Evolutionary conservation across 768 basidiomycete genomes (phyloP), one percentile per base, ranked within the genome.

Genomic region (Gautieria morchelliformis): DNA sequence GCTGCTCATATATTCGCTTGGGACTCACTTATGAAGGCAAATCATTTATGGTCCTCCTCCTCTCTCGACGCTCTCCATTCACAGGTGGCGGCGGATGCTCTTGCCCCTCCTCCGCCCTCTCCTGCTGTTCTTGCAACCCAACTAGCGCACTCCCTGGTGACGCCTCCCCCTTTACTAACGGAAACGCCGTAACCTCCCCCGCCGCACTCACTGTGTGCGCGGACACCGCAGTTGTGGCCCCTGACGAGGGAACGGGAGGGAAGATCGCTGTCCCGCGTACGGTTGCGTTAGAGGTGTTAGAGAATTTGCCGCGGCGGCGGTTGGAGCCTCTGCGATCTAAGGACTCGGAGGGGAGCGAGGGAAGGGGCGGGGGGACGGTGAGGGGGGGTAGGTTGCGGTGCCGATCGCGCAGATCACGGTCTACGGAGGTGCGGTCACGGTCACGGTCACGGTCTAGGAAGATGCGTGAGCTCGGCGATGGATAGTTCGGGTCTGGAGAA

Each of bases 341-440:
- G 0, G 77, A 74, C 65, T 87, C 85, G 2, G 84, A 84, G 0
- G 82, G 82, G 10, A 84, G 74, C 22, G 74, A 71, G 1, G 83
- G 77, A 2, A 85, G 71, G 0, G 85, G 81, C 44, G 80, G 78
- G 0, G 85, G 81, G 3, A 84, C 79, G 2, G 76, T 61, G 22
- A 85, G 64, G 8, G 78, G 68, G 2, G 80, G 76, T 5, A 83
- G 65, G 2, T 73, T 70, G 48, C 77, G 75, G 17, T 70, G 67
- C 35, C 76, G 75, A n/a, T 79, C 79, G 22, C 60, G 60, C 4
- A 14, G 2, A 37, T 37, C 10, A 33, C 60, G 74, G 68, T 19
- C 60, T 59, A 54, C 55, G 52, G 54, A 30, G 50, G 49, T 17
- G 55, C n/a, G n/a, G n/a, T n/a, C n/a, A n/a, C 75, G 70, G 17